Conservation (phyloP, 257 asterid species). For the Jacaranda mimosifolia region DNA sequence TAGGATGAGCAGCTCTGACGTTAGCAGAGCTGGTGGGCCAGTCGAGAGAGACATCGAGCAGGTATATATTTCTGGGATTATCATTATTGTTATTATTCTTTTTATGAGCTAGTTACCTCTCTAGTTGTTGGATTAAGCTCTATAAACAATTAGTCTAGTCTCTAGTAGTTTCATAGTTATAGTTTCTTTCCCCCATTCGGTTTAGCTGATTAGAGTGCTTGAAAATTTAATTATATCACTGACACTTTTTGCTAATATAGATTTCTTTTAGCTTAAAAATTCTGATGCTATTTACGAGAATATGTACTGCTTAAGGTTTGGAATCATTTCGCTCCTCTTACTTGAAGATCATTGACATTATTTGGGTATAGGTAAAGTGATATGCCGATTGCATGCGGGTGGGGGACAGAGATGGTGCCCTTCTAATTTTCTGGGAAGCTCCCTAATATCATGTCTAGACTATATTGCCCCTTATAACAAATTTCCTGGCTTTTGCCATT, state of each 20-base stretch:
- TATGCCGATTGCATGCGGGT: background rate
- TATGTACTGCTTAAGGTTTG: background rate
- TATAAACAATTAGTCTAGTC: no score
- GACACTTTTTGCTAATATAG: slow-evolving; percentile 11
- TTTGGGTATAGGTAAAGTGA: background rate
- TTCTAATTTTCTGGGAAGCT: background rate
- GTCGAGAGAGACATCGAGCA: slow-evolving; percentile 85
- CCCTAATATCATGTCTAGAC: background rate
- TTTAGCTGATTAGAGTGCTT: slow-evolving; percentile 33
- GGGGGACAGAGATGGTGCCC: background rate
- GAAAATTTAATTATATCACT: slow-evolving; percentile 18
- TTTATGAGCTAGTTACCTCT: slow-evolving; percentile 15
- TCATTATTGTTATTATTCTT: background rate
- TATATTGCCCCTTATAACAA: background rate
- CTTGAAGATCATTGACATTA: background rate
- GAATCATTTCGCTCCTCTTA: background rate
- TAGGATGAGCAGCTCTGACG: slow-evolving; percentile 80
- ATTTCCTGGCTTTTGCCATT: slow-evolving; percentile 1
- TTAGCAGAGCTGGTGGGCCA: slow-evolving; percentile 64
- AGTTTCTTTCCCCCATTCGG: slow-evolving; percentile 9
- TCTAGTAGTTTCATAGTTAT: background rate
- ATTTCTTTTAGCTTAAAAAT: background rate
- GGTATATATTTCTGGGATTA: slow-evolving; percentile 44
- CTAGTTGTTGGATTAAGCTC: slow-evolving; percentile 31
- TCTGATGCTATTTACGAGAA: slow-evolving; percentile 4